Conservation (phyloP, 2,329 filamentous ascomycete genomes). For the Verticillium nonalfalfae region DNA sequence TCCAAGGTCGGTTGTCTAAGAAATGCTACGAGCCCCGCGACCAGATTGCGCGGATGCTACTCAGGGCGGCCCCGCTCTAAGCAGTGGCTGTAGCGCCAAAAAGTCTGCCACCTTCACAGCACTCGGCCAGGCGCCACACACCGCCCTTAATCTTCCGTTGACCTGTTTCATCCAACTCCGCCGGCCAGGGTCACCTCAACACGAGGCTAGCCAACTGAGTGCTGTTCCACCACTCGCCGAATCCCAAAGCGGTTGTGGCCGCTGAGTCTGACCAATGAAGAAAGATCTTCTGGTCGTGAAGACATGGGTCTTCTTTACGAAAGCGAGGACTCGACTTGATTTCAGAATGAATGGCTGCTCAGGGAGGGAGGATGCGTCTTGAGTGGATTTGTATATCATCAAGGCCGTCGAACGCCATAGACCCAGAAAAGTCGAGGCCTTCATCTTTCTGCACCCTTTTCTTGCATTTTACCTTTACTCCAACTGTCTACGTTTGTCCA, state of each 20-base stretch:
- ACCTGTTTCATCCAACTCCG: not conserved
- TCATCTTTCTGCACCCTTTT: not conserved
- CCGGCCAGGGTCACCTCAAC: not conserved
- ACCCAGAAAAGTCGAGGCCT: not conserved
- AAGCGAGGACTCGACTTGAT: not conserved
- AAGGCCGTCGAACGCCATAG: not conserved
- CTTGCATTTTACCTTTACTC: not conserved
- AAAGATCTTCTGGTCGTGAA: not conserved
- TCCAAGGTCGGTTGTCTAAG: not conserved
- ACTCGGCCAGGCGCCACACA: not conserved
- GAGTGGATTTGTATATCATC: not conserved
- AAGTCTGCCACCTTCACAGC: not conserved
- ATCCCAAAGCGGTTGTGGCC: not conserved
- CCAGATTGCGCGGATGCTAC: not conserved
- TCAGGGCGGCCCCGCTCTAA: not conserved
- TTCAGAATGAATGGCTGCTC: too few relatives aligned
- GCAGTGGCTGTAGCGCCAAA: not conserved
- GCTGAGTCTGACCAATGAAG: not conserved
- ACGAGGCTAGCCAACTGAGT: not conserved
- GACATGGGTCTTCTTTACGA: not conserved
- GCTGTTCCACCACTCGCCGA: not conserved
- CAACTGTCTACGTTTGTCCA: constrained; percentile 8
- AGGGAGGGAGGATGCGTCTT: too few relatives aligned
- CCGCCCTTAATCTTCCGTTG: not conserved
- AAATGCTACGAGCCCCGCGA: not conserved